These are phyloP conservation scores for Zymoseptoria crescenta DNA, from an alignment of 2,329 filamentous ascomycete species.

Conservation along the genomic window DNA sequence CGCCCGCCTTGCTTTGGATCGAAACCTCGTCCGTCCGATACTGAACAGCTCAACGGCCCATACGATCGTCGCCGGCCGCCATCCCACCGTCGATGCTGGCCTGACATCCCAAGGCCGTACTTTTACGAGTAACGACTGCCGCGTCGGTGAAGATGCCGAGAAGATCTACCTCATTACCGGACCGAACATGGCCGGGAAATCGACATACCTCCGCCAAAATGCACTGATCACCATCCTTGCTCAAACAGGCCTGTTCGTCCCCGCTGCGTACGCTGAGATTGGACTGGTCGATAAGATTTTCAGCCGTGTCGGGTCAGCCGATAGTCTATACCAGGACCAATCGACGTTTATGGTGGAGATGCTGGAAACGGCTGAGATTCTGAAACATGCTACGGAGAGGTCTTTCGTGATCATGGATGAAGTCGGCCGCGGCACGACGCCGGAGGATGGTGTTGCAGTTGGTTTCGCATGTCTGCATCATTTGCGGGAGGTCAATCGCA, in stretches of 20 bases:
- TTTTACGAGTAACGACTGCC: slow-evolving; percentile 81
- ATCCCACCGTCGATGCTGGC: slow-evolving; percentile 84
- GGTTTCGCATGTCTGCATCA: slow-evolving; percentile 84
- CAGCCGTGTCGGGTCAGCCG: slow-evolving; percentile 77
- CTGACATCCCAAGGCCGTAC: slow-evolving; percentile 68
- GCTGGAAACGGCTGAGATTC: slow-evolving; percentile 87
- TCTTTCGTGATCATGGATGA: slow-evolving; percentile 98
- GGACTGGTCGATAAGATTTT: slow-evolving; percentile 95
- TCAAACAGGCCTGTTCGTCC: slow-evolving; percentile 87
- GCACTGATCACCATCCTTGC: slow-evolving; percentile 89
- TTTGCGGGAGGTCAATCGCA: slow-evolving; percentile 67
- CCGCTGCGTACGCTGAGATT: slow-evolving; percentile 75
- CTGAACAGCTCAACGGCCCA: slow-evolving; percentile 58
- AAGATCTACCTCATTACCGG: slow-evolving; percentile 63
- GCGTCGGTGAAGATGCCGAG: slow-evolving; percentile 68
- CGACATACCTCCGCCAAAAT: slow-evolving; percentile 91
- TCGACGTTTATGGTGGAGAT: slow-evolving; percentile 99
- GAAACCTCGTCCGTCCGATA: slow-evolving; percentile 63
- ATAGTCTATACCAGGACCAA: slow-evolving; percentile 89
- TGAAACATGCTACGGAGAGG: slow-evolving; percentile 71
- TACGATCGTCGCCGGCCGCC: slow-evolving; percentile 75
- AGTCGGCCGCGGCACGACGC: slow-evolving; percentile 87
- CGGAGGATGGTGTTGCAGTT: slow-evolving; percentile 82
- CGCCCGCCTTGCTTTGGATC: slow-evolving; percentile 67
- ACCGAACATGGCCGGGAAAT: slow-evolving; percentile 99